Conservation (phyloP, 2,329 filamentous ascomycete species). For the Periglandula ipomoeae region DNA sequence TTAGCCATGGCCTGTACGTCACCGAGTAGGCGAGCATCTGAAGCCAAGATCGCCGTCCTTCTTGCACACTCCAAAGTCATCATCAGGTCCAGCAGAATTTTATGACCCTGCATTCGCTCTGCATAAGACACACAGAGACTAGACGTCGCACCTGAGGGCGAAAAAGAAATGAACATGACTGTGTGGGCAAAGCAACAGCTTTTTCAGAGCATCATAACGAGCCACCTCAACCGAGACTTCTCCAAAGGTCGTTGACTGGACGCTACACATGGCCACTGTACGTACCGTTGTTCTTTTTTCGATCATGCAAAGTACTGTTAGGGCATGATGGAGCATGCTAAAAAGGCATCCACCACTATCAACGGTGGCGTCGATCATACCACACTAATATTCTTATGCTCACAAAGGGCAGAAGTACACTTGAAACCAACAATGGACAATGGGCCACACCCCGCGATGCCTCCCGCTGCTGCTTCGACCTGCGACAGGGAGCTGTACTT, state of each 20-base stretch:
- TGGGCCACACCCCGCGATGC: background rate
- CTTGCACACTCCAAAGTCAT: background rate
- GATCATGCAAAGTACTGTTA: background rate
- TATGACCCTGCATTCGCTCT: slow-evolving; percentile 10
- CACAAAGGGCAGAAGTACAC: slow-evolving; percentile 3
- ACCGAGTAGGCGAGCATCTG: background rate
- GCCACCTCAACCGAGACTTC: slow-evolving; percentile 2
- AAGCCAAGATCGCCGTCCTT: background rate
- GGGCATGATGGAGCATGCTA: background rate
- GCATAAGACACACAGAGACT: slow-evolving; percentile 10
- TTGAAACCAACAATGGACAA: slow-evolving; percentile 3
- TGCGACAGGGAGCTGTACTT: background rate
- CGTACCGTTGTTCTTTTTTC: slow-evolving; percentile 11
- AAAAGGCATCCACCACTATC: slow-evolving; percentile 5
- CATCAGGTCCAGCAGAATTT: background rate
- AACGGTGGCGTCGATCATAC: slow-evolving; percentile 5
- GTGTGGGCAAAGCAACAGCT: slow-evolving; percentile 1
- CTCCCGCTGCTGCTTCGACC: background rate
- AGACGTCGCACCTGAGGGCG: slow-evolving; percentile 11
- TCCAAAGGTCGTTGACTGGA: slow-evolving; percentile 6
- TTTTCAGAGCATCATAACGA: slow-evolving; percentile 8
- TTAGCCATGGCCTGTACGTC: background rate
- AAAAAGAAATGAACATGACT: slow-evolving; percentile 10
- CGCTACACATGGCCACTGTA: slow-evolving; percentile 7
- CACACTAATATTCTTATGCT: background rate